A percentile compares a stretch with the other conserved stretches of the same genome.
Evolutionary conservation across 371 early-diverging fungal genomes (phyloP).

Genomic region (Mucor lusitanicus): DNA sequence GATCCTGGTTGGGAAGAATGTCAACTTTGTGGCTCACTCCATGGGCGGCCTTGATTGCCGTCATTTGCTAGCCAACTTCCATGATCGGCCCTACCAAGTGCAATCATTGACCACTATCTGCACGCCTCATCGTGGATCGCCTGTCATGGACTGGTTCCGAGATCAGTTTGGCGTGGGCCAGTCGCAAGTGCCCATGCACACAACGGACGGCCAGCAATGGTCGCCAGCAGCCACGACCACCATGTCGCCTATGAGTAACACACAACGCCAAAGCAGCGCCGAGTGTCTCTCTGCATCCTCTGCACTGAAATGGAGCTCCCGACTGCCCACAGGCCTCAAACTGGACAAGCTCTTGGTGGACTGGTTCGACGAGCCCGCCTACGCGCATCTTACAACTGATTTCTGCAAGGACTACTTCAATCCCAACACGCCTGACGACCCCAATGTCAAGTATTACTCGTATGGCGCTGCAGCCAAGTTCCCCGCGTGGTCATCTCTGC

Average conservation of each 20-base stretch:
- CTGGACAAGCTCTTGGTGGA: constrained; percentile 18
- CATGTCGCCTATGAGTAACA: neutral
- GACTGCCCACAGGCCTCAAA: constrained; percentile 3
- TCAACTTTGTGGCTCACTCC: constrained; percentile 91
- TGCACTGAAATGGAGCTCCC: neutral
- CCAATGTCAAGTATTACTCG: constrained; percentile 73
- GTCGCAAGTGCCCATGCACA: neutral
- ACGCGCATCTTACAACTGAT: constrained; percentile 79
- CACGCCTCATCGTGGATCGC: constrained; percentile 90
- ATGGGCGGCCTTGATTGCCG: constrained; percentile 94
- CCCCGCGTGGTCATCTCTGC: constrained; percentile 47
- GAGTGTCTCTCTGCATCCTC: neutral
- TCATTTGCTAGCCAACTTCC: constrained; percentile 79
- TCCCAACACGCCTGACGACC: constrained; percentile 74
- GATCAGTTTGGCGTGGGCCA: constrained; percentile 69
- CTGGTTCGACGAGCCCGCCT: constrained; percentile 80
- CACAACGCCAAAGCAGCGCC: neutral
- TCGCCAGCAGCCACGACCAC: neutral
- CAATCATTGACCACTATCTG: constrained; percentile 85
- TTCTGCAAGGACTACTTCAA: constrained; percentile 81
- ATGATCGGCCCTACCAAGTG: constrained; percentile 63
- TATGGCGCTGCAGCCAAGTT: constrained; percentile 68
- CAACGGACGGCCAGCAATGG: neutral
- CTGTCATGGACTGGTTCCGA: constrained; percentile 91
- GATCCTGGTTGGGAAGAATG: constrained; percentile 54